phyloP scores from a whole-genome alignment of 129 eudicot genomes.

The Escallonia rubra region DNA sequence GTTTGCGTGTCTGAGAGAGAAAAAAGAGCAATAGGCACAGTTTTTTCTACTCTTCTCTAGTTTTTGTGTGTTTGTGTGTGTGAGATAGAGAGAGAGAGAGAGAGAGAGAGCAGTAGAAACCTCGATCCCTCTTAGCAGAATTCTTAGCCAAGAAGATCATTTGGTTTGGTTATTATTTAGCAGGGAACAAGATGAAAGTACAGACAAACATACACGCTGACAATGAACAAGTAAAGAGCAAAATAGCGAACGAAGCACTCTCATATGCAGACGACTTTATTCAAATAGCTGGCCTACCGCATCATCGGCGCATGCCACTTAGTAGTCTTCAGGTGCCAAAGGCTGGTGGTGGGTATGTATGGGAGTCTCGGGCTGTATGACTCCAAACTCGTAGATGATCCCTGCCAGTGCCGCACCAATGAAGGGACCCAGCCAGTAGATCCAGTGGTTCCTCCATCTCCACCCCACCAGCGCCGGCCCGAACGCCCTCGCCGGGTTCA shows the following conservation, averaged over 20 bases:
- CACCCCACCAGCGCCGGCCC: conserved; percentile 93
- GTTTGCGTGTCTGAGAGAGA: too few relatives aligned
- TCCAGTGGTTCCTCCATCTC: conserved; percentile 83
- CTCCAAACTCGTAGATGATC: conserved; percentile 63
- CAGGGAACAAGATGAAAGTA: background rate
- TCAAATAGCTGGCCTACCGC: too few relatives aligned
- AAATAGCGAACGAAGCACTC: conserved; percentile 1
- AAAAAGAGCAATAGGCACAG: too few relatives aligned
- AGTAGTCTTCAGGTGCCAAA: conserved; percentile 90
- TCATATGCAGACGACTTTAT: background rate
- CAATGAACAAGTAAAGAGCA: background rate
- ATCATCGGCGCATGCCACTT: background rate
- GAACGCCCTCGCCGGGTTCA: conserved; percentile 90
- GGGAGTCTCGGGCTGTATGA: conserved; percentile 49
- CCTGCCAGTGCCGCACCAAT: conserved; percentile 68
- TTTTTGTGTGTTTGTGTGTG: too few relatives aligned
- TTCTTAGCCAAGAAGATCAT: too few relatives aligned
- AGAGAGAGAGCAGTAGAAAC: too few relatives aligned
- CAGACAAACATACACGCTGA: background rate
- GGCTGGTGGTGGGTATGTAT: conserved; percentile 72
- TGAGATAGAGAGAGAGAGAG: too few relatives aligned
- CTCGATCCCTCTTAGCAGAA: too few relatives aligned
- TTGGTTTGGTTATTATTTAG: background rate
- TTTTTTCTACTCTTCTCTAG: too few relatives aligned
- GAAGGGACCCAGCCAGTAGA: conserved; percentile 91